These are phyloP conservation scores for Tulasnella sp. DNA, from an alignment of 768 basidiomycete genomes.

Conservation along the genomic window DNA sequence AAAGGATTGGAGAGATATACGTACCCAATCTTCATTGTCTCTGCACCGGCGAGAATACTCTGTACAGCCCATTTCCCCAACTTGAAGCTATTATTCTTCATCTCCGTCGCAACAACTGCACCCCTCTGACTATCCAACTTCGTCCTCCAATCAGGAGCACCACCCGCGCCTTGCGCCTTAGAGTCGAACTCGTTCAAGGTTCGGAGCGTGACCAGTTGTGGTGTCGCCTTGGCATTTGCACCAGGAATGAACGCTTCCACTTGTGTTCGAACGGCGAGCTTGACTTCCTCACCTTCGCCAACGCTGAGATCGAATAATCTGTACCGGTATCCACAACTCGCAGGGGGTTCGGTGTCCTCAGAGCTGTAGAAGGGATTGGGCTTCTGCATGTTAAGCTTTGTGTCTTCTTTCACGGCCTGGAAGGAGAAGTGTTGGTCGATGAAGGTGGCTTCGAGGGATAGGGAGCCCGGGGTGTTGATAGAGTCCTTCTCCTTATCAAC, in stretches of 20 bases:
- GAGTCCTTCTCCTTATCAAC: constrained; percentile 61
- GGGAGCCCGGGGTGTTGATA: constrained; percentile 86
- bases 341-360: constrained; percentile 89
- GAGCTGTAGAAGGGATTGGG: constrained; percentile 94
- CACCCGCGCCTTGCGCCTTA: constrained; percentile 78
- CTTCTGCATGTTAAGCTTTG: constrained; percentile 61
- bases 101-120: constrained; percentile 96
- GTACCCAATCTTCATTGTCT: constrained; percentile 93
- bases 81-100: constrained; percentile 99
- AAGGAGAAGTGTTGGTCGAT: constrained; percentile 98
- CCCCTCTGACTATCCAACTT: constrained; percentile 94
- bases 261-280: constrained; percentile 89
- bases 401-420: constrained; percentile 76
- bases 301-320: constrained; percentile 88
- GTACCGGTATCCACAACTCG: constrained; percentile 94
- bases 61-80: constrained; percentile 96
- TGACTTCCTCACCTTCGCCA: constrained; percentile 82
- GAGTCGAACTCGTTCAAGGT: constrained; percentile 97
- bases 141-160: constrained; percentile 97
- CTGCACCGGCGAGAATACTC: constrained; percentile 88
- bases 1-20: constrained; percentile 24
- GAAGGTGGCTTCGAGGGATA: constrained; percentile 95
- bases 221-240: constrained; percentile 44
- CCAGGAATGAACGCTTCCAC: constrained; percentile 75
- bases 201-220: constrained; percentile 74